These are phyloP conservation scores for Calonectria ilicicola DNA, from an alignment of 2,329 filamentous ascomycete species.

Conservation along the genomic window DNA sequence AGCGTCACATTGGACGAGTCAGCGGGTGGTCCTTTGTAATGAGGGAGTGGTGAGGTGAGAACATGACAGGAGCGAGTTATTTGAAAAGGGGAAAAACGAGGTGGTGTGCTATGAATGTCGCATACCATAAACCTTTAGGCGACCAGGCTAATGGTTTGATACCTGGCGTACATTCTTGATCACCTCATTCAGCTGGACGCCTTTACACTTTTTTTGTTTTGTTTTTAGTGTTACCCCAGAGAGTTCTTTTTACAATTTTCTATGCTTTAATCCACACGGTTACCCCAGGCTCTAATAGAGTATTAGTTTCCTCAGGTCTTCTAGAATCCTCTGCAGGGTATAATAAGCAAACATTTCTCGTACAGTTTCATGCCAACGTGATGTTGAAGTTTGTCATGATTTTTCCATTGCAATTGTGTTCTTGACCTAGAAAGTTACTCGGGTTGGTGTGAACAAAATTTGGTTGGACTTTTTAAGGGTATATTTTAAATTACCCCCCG, in stretches of 20 bases:
- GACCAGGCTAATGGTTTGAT: conserved; percentile 8
- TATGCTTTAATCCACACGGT: conserved; percentile 54
- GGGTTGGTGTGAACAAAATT: too few species aligned
- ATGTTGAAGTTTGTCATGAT: background rate
- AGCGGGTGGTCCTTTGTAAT: conserved; percentile 18
- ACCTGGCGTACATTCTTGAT: conserved; percentile 21
- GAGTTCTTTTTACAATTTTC: conserved; percentile 49
- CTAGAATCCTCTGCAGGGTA: conserved; percentile 36
- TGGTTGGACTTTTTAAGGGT: too few species aligned
- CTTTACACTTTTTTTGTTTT: conserved; percentile 48
- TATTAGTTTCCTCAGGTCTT: conserved; percentile 43
- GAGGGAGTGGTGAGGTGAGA: conserved; percentile 37
- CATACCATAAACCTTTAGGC: conserved; percentile 1
- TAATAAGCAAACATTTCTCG: conserved; percentile 19
- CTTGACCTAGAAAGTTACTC: too few species aligned
- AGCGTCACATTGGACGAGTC: conserved; percentile 17
- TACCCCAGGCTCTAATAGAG: conserved; percentile 48
- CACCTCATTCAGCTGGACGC: conserved; percentile 30
- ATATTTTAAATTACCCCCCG: too few species aligned
- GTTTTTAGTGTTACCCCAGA: conserved; percentile 52
- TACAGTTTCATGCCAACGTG: background rate
- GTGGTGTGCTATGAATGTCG: conserved; percentile 18
- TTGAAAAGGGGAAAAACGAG: conserved; percentile 18
- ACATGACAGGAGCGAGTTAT: conserved; percentile 30
- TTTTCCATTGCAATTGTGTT: background rate